These are phyloP conservation scores for Pittosporum tobira DNA, from an alignment of 129 eudicot genomes.

Conservation along the genomic window DNA sequence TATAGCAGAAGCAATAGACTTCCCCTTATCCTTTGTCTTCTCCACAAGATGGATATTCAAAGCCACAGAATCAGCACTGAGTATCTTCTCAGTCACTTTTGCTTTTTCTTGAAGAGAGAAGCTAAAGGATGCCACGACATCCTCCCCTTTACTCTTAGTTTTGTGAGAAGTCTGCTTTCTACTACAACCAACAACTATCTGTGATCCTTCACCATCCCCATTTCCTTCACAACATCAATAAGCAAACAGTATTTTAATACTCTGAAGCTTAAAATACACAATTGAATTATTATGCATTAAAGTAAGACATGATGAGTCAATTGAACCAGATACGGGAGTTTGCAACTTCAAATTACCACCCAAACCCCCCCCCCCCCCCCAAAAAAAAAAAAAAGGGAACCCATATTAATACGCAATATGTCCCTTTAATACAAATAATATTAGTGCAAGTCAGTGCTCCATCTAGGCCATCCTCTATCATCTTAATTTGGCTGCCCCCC, in stretches of 20 bases:
- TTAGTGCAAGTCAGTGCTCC: too few species aligned
- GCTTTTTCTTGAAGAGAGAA: background rate
- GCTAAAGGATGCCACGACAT: conserved; percentile 2
- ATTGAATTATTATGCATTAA: background rate
- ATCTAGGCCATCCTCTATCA: too few species aligned
- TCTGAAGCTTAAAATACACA: too few species aligned
- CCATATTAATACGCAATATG: too few species aligned
- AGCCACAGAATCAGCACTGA: background rate
- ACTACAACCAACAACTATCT: conserved; percentile 11
- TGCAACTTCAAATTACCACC: background rate
- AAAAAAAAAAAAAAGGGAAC: too few species aligned
- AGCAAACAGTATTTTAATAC: background rate
- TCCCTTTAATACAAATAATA: too few species aligned
- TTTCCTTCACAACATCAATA: conserved; percentile 15
- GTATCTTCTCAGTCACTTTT: conserved; percentile 9
- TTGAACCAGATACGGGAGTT: background rate
- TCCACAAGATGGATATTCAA: conserved; percentile 4
- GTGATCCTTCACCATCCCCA: conserved; percentile 6
- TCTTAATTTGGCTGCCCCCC: too few species aligned
- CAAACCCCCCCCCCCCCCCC: too few species aligned
- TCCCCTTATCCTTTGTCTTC: conserved; percentile 21
- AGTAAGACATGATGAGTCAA: background rate
- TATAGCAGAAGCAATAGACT: conserved; percentile 5
- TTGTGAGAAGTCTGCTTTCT: conserved; percentile 14
- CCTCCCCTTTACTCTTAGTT: conserved; percentile 17